These are phyloP conservation scores for Parathielavia hyrcaniae DNA, from an alignment of 495 filamentous ascomycete species.

Conservation along the genomic window DNA sequence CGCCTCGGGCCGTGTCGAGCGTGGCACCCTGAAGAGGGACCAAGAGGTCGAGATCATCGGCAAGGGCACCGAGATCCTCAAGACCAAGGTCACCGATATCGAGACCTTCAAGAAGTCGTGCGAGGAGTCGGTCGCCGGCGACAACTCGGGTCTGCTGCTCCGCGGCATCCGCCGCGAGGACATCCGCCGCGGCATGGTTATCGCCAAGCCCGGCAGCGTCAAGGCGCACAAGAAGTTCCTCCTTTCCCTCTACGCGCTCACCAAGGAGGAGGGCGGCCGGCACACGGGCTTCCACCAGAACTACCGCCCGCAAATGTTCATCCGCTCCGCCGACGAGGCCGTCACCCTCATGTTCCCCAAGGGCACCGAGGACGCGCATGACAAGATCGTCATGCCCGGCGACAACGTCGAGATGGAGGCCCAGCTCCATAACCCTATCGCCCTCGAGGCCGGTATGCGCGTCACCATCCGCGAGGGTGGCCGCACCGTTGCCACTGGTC, in stretches of 20 bases:
- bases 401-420: slow-evolving; percentile 97
- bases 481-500: slow-evolving; percentile 83
- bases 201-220: slow-evolving; percentile 67
- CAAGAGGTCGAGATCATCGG: slow-evolving; percentile 89
- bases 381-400: slow-evolving; percentile 86
- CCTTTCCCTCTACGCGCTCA: slow-evolving; percentile 90
- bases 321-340: slow-evolving; percentile 91
- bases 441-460: slow-evolving; percentile 80
- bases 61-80: slow-evolving; percentile 67
- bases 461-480: slow-evolving; percentile 97
- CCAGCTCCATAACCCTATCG: slow-evolving; percentile 70
- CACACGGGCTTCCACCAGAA: slow-evolving; percentile 89
- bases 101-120: slow-evolving; percentile 99
- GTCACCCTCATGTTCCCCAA: slow-evolving; percentile 76
- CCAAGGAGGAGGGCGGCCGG: slow-evolving; percentile 94
- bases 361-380: slow-evolving; percentile 55
- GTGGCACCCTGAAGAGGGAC: slow-evolving; percentile 86
- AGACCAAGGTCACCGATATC: slow-evolving; percentile 98
- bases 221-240: slow-evolving; percentile 86
- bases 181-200: slow-evolving; percentile 86
- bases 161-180: slow-evolving; percentile 94
- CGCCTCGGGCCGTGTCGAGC: slow-evolving; percentile 93
- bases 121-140: slow-evolving; percentile 85
- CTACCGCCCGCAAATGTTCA: slow-evolving; percentile 92
- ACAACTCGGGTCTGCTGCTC: slow-evolving; percentile 97